Percentiles rank a stretch among this genome's conserved stretches.
Conservation (phyloP, 2,329 filamentous ascomycete species). For the Alternaria triticina region DNA sequence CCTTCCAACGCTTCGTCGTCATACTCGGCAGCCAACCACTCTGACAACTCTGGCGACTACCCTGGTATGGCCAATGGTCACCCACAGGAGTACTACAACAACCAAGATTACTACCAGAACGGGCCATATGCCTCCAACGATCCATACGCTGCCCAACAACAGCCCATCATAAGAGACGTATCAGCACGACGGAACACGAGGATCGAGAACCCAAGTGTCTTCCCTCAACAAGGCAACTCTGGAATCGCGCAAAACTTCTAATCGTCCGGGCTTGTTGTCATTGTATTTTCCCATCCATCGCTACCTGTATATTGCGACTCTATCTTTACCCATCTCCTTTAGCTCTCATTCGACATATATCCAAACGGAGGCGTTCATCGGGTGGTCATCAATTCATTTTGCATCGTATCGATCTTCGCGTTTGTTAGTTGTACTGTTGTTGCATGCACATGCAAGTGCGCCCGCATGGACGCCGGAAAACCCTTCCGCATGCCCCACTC, state of each 20-base stretch:
- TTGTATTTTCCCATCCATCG: constrained; percentile 4
- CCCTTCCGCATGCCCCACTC: constrained; percentile 12
- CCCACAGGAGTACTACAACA: constrained; percentile 59
- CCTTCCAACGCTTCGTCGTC: constrained; percentile 95
- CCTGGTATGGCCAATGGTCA: constrained; percentile 55
- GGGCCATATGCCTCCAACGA: constrained; percentile 63
- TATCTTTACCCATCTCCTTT: constrained; percentile 4
- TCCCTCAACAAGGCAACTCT: constrained; percentile 85
- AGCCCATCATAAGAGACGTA: constrained; percentile 91
- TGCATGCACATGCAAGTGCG: constrained; percentile 13
- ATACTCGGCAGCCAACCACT: constrained; percentile 82
- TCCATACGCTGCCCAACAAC: constrained; percentile 61
- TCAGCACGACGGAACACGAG: constrained; percentile 90
- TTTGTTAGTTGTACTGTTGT: constrained; percentile 1
- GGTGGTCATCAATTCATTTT: constrained; percentile 1
- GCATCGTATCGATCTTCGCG: constrained; percentile 11
- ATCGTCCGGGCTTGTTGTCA: not conserved
- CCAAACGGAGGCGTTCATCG: constrained; percentile 16
- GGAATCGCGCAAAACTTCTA: constrained; percentile 98
- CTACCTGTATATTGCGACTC: constrained; percentile 27
- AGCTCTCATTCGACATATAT: constrained; percentile 14
- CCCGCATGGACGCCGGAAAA: constrained; percentile 7
- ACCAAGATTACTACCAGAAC: constrained; percentile 62
- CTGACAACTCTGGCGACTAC: constrained; percentile 66
- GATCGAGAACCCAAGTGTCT: constrained; percentile 89